Conservation (phyloP, 495 filamentous ascomycete genomes). For the Podospora comata region DNA sequence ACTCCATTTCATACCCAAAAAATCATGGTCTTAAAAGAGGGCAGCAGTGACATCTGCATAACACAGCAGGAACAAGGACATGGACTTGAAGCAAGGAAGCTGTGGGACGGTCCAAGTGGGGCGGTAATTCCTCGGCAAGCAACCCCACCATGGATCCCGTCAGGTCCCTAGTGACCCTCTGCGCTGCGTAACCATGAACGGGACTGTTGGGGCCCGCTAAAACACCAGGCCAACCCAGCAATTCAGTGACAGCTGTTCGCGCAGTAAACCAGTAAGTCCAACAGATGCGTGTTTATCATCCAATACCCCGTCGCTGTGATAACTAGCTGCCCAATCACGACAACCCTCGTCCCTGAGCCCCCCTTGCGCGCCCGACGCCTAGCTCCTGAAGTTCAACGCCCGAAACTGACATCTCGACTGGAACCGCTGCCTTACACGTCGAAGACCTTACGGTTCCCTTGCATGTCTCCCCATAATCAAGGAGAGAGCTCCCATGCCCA, state of each 20-base stretch:
- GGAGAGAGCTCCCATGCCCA: constrained; percentile 21
- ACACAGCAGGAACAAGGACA: neutral
- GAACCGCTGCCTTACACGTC: constrained; percentile 5
- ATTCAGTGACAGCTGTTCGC: neutral
- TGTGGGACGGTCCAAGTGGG: neutral
- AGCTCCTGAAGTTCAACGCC: constrained; percentile 2
- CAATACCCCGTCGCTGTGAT: neutral
- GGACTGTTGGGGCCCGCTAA: constrained; percentile 4
- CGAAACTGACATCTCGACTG: neutral
- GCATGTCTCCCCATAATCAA: constrained; percentile 37
- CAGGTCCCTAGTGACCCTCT: neutral
- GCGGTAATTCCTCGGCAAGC: constrained; percentile 14
- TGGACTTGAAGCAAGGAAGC: neutral
- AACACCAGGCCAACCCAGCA: constrained; percentile 4
- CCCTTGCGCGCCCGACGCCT: neutral
- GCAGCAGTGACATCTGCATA: neutral
- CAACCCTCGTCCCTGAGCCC: neutral
- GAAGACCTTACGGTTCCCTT: constrained; percentile 17
- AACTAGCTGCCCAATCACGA: neutral
- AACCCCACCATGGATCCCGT: constrained; percentile 8
- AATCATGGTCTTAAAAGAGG: neutral
- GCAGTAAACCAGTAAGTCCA: neutral
- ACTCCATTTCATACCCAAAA: neutral
- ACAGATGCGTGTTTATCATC: neutral
- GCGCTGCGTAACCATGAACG: neutral